Base-by-base conservation (phyloP, 345 rosid species). In the Ceriops zippeliana region DNA sequence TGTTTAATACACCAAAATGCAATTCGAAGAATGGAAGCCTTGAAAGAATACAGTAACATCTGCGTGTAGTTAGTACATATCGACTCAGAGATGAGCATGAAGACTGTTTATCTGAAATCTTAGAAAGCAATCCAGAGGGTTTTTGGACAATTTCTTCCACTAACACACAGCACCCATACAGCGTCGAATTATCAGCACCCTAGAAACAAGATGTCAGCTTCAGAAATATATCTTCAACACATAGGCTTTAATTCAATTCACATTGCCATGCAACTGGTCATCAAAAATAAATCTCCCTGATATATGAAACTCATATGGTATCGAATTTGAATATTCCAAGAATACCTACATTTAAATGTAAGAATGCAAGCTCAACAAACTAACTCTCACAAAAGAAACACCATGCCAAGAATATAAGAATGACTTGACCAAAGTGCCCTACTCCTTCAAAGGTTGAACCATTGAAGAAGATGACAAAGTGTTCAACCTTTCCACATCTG, bases 41-140 rank as follows among this genome's bases (percentile, higher is more conserved):
- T 21, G 98, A 84, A 70, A 93, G 88, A 81, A 93, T 84, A 86
- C 98, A 93, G 73, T 93, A 93, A 78, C 98, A 93, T 91, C 98
- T 88, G 60, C 85, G 87, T 16, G 98, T 91, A 24, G 96, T 89
- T 76, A 93, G 74, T 68, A 86, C 78, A 72, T 89, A 74, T 56
- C 89, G 97, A 80, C 89, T 88, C 78, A 83, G 71, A 65, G 97
- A 76, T 57, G 87, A 76, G 73, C 57, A 58, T 58, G 81, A 78
- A 76, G 96, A 83, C 72, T 80, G 89, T 76, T 74, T 88, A 52
- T 87, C 85, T 58, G 92, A 81, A 72, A 91, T 82, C 79, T 85
- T 78, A 67, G 98, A 91, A 73, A 91, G 91, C 82, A 93, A 88
- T 76, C 95, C 88, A 70, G 98, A 91, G 10, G 98, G 98, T 67